These are phyloP conservation scores for Nicotiana undulata DNA, from an alignment of 257 asterid genomes.

Conservation along the genomic window DNA sequence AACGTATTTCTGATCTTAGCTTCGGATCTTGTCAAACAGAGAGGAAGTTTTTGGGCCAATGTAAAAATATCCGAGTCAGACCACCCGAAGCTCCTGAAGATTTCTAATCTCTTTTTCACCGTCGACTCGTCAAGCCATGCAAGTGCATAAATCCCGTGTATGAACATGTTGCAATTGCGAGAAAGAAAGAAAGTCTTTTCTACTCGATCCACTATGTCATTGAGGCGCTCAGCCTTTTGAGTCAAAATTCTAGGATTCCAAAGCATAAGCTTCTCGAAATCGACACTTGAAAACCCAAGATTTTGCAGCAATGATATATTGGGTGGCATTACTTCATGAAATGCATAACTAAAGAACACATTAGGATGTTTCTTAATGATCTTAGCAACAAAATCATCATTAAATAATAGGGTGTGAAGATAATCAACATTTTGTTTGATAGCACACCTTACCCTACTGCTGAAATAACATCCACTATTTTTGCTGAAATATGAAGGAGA, in stretches of 20 bases:
- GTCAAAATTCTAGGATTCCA: neutral
- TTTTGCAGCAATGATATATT: neutral
- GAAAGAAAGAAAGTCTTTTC: slow-evolving; percentile 8
- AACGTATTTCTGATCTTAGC: neutral
- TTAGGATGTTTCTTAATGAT: neutral
- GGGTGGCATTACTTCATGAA: neutral
- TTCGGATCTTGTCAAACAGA: neutral
- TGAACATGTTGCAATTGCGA: slow-evolving; percentile 4
- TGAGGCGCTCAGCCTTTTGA: neutral
- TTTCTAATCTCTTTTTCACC: neutral
- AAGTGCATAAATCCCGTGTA: neutral
- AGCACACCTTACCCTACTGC: no score
- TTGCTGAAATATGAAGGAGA: neutral
- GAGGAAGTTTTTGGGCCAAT: neutral
- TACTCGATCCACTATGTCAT: neutral
- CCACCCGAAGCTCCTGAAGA: slow-evolving; percentile 12
- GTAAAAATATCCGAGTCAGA: neutral
- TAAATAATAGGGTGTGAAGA: neutral
- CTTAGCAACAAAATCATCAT: neutral
- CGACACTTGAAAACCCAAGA: neutral
- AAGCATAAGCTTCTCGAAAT: neutral
- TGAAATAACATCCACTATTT: neutral
- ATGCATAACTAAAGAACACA: neutral
- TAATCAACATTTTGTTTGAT: neutral
- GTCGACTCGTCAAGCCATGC: neutral